These are phyloP conservation scores for Ophiostoma sp. DNA, from an alignment of 2,329 filamentous ascomycete genomes.

Conservation along the genomic window DNA sequence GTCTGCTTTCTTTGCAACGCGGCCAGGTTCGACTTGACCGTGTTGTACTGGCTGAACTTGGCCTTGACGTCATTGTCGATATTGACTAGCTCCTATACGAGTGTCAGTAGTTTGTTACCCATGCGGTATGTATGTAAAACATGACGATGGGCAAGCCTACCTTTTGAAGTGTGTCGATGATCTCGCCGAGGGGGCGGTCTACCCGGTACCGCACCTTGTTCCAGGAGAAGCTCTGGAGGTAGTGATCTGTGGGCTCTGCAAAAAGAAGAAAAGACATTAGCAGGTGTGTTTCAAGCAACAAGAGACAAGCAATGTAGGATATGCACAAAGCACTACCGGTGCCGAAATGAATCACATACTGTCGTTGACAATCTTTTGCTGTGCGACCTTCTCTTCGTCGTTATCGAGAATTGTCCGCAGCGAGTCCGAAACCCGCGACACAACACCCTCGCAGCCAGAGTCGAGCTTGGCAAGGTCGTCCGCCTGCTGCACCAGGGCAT, in stretches of 20 bases:
- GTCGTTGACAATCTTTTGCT: constrained; percentile 91
- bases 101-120: neutral
- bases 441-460: constrained; percentile 69
- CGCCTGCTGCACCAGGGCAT: constrained; percentile 91
- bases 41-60: constrained; percentile 93
- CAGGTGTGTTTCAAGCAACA: no score
- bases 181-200: constrained; percentile 81
- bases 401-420: constrained; percentile 76
- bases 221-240: constrained; percentile 84
- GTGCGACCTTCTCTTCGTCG: constrained; percentile 72
- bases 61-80: constrained; percentile 94
- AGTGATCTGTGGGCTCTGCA: constrained; percentile 89
- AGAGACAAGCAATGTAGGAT: neutral
- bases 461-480: constrained; percentile 92
- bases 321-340: neutral
- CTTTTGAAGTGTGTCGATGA: constrained; percentile 85
- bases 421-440: constrained; percentile 82
- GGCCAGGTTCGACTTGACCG: constrained; percentile 77
- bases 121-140: neutral
- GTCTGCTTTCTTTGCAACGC: constrained; percentile 82
- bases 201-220: constrained; percentile 96
- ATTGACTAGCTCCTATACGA: constrained; percentile 70
- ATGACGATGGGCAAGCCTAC: constrained; percentile 39
- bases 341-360: constrained; percentile 47
- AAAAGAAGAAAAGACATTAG: constrained; percentile 10